Base-by-base conservation (phyloP, 805 yeast species). In the Suhomyces sp. region DNA sequence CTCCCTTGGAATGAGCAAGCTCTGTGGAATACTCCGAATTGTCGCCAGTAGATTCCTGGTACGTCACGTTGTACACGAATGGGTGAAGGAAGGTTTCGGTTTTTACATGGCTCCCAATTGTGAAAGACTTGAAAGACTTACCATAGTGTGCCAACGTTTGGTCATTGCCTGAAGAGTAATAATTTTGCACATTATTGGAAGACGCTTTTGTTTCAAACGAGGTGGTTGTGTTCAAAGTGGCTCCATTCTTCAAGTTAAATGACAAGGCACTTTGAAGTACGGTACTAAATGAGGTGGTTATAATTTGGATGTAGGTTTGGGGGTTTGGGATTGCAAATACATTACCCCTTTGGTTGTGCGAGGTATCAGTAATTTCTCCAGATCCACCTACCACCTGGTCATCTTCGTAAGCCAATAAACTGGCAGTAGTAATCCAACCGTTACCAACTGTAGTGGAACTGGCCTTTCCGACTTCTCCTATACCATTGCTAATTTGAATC, bases 381-480 rank as follows among this genome's bases (percentile, higher is more conserved):
- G 47, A 33, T 24, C 72, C 58, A 13, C 51, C 48, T 8, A 46
- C 58, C 19, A 79, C 65, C 9, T 59, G 44, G 2, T 51, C 45
- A 34, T 67, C 65, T 52, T 77, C 81, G 74, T 79, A 81, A 13
- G 77, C 61, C 25, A 74, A 62, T 20, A 81, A 47, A 40, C 70
- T 75, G 9, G 79, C 84, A 18, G 81, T 61, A 11, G 78, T 58
- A 30, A 79, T 70, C 88, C 88, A 81, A 51, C 78, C 76, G 14
- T 70, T 63, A 1, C 76, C 76, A 5, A 52, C 48, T n/a, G 47
- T 25, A 15, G 50, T 49, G 11, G 47, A 48, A 22, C 46, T 53
- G 7, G 45, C 43, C 10, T 35, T 21, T 5, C 41, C 42, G 5
- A 40, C 21, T 37, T 70, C 75, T 36, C 64, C 72, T 7, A 71